Evolutionary conservation across 441 rosid genomes (phyloP).

Genomic region (Jatropha multifida): DNA sequence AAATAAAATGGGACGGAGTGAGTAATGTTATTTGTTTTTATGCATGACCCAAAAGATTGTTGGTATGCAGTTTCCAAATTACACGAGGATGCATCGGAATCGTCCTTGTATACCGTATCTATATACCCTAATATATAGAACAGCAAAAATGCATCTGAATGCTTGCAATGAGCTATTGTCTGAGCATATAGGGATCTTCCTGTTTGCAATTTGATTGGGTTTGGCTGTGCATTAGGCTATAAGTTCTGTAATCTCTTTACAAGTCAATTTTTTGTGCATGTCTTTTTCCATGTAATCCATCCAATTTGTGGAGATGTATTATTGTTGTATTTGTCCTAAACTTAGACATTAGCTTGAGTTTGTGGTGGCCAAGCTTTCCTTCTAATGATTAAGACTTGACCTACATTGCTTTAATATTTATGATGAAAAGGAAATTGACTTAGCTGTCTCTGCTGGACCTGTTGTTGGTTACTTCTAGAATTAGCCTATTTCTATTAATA

Average conservation of each 20-base stretch:
- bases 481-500: no score
- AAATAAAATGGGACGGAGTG: no score
- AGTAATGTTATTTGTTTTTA: background rate
- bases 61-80: constrained; percentile 27
- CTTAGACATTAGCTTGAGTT: background rate
- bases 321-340: background rate
- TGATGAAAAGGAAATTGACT: background rate
- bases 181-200: constrained; percentile 15
- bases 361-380: background rate
- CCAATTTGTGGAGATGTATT: constrained; percentile 1
- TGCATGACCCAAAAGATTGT: background rate
- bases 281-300: constrained; percentile 12
- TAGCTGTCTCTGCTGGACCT: background rate
- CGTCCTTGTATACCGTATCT: constrained; percentile 30
- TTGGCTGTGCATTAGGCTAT: constrained; percentile 29
- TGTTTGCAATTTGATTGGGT: constrained; percentile 19
- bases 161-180: constrained; percentile 15
- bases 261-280: constrained; percentile 9
- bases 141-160: constrained; percentile 22
- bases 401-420: background rate
- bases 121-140: constrained; percentile 20
- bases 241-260: constrained; percentile 27
- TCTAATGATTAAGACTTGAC: background rate
- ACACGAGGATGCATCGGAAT: constrained; percentile 1
- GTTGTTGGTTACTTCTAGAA: background rate